These are phyloP conservation scores for Phytophthora pinifolia DNA, from an alignment of 352 stramenopile species.

Conservation along the genomic window DNA sequence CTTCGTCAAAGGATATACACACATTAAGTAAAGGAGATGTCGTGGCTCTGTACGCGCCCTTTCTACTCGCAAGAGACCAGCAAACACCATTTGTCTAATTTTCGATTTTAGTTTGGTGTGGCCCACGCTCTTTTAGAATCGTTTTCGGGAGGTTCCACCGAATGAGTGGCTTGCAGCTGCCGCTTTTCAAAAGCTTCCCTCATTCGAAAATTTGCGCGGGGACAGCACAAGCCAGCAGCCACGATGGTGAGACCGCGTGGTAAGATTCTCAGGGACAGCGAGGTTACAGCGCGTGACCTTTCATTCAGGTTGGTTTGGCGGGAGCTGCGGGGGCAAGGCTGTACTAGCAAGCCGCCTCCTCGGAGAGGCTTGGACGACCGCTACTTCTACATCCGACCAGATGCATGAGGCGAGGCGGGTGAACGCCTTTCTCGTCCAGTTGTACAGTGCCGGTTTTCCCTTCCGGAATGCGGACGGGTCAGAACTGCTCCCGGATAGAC, in stretches of 20 bases:
- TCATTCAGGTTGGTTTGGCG: slow-evolving; percentile 6
- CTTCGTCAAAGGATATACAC: slow-evolving; percentile 7
- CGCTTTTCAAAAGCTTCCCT: slow-evolving; percentile 4
- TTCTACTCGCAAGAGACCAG: too few species aligned
- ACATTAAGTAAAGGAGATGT: slow-evolving; percentile 9
- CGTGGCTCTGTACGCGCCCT: background rate
- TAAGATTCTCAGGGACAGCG: background rate
- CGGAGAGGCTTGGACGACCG: slow-evolving; percentile 4
- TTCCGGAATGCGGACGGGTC: too few species aligned
- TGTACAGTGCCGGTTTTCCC: too few species aligned
- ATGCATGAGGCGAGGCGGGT: too few species aligned
- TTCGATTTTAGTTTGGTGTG: too few species aligned
- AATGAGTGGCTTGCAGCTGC: slow-evolving; percentile 1
- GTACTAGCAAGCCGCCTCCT: slow-evolving; percentile 1
- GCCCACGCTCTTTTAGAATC: background rate
- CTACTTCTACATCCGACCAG: slow-evolving; percentile 7
- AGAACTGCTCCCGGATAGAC: too few species aligned
- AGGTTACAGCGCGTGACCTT: slow-evolving; percentile 2
- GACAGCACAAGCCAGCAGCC: background rate
- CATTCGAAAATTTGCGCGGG: slow-evolving; percentile 13
- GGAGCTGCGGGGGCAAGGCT: slow-evolving; percentile 3
- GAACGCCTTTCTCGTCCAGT: too few species aligned
- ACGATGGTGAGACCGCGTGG: background rate
- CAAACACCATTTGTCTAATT: too few species aligned
- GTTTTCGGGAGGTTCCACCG: background rate